Percentiles rank a stretch among this genome's conserved stretches.
Evolutionary conservation across 2,329 filamentous ascomycete genomes (phyloP).

Genomic region (Ploettnerulaceae sp.): DNA sequence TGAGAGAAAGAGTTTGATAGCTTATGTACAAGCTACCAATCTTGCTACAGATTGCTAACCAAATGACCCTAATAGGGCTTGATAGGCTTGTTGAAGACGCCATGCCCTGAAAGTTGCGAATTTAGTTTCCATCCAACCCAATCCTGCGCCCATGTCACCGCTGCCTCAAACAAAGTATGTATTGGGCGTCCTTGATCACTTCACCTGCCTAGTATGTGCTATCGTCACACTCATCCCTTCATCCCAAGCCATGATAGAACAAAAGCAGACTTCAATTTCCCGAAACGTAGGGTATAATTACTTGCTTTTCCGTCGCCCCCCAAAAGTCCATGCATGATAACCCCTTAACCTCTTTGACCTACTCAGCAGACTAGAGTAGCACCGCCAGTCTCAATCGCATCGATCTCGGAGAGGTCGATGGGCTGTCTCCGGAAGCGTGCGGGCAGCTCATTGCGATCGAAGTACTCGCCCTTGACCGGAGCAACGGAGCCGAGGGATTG

Average conservation of each 20-base stretch:
- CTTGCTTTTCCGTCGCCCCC: slow-evolving; percentile 7
- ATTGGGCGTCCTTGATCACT: neutral
- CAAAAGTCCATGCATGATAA: neutral
- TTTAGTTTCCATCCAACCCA: neutral
- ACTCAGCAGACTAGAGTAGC: slow-evolving; percentile 53
- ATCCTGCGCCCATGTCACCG: neutral
- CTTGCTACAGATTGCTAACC: slow-evolving; percentile 2
- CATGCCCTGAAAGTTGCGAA: neutral
- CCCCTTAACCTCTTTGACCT: neutral
- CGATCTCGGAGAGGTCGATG: slow-evolving; percentile 80
- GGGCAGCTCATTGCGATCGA: slow-evolving; percentile 86
- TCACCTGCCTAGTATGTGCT: neutral
- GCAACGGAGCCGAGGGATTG: slow-evolving; percentile 66
- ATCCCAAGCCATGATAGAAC: neutral
- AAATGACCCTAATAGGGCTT: neutral
- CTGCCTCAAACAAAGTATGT: neutral
- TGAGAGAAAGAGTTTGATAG: slow-evolving; percentile 2
- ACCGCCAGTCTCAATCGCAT: slow-evolving; percentile 90
- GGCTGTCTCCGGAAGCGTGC: slow-evolving; percentile 71
- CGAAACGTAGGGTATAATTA: slow-evolving; percentile 15
- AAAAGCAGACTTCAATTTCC: neutral
- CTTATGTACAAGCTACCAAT: neutral
- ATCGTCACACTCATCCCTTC: slow-evolving; percentile 3
- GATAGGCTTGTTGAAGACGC: neutral
- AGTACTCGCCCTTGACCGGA: slow-evolving; percentile 69